Evolutionary conservation across 331 rosid species (phyloP).

Genomic region (Quercus phellos): DNA sequence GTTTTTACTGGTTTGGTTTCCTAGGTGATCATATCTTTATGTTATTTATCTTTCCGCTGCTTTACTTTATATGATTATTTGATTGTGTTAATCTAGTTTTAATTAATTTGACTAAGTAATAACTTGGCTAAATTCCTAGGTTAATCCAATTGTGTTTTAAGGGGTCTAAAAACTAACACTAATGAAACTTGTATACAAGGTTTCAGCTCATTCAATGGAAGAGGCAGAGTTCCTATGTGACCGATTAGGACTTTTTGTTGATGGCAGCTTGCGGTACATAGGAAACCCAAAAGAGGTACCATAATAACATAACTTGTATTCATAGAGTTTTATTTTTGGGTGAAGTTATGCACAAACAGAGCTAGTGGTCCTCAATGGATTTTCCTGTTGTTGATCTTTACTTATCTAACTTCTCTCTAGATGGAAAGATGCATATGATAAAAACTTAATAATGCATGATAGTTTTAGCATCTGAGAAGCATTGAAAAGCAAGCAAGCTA

Average conservation of each 20-base stretch:
- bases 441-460: not conserved
- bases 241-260: conserved; percentile 79
- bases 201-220: conserved; percentile 97
- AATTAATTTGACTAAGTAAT: too few relatives aligned
- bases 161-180: not conserved
- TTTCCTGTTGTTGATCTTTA: too few relatives aligned
- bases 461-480: too few relatives aligned
- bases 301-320: not conserved
- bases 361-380: too few relatives aligned
- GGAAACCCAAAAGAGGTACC: conserved; percentile 90
- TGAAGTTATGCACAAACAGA: not conserved
- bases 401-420: not conserved
- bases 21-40: too few relatives aligned
- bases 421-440: not conserved
- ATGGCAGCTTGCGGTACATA: conserved; percentile 83
- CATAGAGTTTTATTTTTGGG: not conserved
- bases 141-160: too few relatives aligned
- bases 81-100: too few relatives aligned
- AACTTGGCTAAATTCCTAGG: too few relatives aligned
- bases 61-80: too few relatives aligned
- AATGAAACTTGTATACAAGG: conserved; percentile 5
- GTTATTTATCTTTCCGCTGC: too few relatives aligned
- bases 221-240: conserved; percentile 93
- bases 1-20: too few relatives aligned
- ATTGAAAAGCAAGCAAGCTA: not conserved